Evolutionary conservation across 768 basidiomycete genomes (phyloP), one percentile per base, ranked within the genome.

Genomic region (Cantharellus cinnabarinus): DNA sequence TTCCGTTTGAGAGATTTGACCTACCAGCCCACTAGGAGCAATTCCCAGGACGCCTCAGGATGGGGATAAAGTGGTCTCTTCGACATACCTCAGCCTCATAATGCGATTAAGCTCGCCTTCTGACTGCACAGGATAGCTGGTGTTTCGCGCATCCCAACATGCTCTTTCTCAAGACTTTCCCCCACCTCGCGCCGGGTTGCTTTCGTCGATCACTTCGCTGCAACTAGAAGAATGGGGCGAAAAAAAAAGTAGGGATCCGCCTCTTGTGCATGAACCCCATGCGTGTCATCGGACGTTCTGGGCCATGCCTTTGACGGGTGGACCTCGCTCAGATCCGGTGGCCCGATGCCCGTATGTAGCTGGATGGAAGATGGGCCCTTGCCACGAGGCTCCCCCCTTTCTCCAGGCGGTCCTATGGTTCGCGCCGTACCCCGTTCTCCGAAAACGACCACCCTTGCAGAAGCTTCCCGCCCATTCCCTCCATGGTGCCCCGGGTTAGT

Each of bases 21-120:
- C 68, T 29, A 29, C 20, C 20, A 73, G 0, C 70, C 69, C 2
- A 71, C 66, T 3, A 71, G 58, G 20, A 71, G 65, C 38, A 70
- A 63, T 66, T 29, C 20, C 20, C 20, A 29, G 20, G 20, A 69
- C 69, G 4, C 68, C 68, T 29, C 29, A 48, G 44, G 29, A 48
- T 10, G 10, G 44, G 29, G 10, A 10, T 10, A 29, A 48, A 48
- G 44, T 10, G 44, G 44, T 48, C 29, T 48, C 10, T 58, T 72
- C 70, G 10, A 72, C 69, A 5, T 29, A 29, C 20, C 20, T 29
- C 20, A 29, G 20, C 20, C 20, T 29, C 20, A 29, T 29, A 70
- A 70, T 59, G 71, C 72, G 44, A 72, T 66, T 7, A 15, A n/a
- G 35, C 50, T 62, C 52, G 61, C 59, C 15, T 54, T 50, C 40